Percentiles rank a stretch among this genome's conserved stretches.
Evolutionary conservation across 805 yeast species (phyloP).

Genomic region (Spathaspora boniae): DNA sequence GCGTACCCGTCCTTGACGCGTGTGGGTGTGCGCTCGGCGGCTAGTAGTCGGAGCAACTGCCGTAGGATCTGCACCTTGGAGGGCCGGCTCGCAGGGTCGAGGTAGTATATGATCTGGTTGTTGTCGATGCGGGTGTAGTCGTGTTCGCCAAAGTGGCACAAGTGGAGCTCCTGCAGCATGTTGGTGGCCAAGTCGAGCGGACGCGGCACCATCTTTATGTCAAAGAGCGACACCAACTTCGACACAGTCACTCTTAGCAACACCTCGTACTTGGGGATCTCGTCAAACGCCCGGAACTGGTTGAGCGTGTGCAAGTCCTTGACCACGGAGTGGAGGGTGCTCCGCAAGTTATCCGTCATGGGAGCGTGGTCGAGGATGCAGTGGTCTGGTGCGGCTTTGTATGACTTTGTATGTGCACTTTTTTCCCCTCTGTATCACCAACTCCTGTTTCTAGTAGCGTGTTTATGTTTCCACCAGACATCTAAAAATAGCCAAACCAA

Average conservation of each 20-base stretch:
- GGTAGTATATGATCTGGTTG: neutral
- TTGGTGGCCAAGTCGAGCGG: neutral
- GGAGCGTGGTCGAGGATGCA: neutral
- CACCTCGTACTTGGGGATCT: conserved; percentile 1
- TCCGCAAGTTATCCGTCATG: neutral
- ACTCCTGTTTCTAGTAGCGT: neutral
- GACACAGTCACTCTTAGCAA: neutral
- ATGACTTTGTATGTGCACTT: neutral
- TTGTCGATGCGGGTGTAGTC: too few species aligned
- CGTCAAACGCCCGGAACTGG: neutral
- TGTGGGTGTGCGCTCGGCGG: neutral
- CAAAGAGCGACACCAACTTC: neutral
- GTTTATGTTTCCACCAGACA: neutral
- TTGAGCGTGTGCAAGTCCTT: conserved; percentile 2
- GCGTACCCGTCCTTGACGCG: neutral
- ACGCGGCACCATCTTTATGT: neutral
- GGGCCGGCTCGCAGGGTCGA: too few species aligned
- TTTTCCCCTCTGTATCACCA: neutral
- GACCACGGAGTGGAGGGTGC: neutral
- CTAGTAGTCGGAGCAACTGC: neutral
- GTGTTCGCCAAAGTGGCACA: too few species aligned
- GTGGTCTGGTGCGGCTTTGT: neutral
- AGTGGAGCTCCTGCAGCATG: too few species aligned
- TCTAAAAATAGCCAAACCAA: neutral
- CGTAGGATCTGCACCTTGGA: neutral